phyloP scores from a whole-genome alignment of 2,329 filamentous ascomycete genomes.

The Lachnellula cervina region DNA sequence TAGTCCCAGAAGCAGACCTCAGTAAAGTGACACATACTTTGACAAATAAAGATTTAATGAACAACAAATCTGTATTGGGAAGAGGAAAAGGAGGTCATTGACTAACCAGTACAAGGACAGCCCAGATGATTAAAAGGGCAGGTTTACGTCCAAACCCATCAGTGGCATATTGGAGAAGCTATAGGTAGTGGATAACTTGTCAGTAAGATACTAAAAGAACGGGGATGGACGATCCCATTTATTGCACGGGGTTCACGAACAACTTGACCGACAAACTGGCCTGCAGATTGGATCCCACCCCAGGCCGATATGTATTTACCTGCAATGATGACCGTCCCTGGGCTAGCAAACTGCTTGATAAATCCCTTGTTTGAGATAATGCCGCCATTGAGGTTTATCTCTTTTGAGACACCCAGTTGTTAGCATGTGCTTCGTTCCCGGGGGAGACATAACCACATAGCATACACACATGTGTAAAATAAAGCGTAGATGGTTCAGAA shows the following conservation, averaged over 20 bases:
- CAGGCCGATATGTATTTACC: slow-evolving; percentile 24
- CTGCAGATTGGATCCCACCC: slow-evolving; percentile 19
- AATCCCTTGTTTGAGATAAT: slow-evolving; percentile 21
- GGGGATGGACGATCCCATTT: not conserved
- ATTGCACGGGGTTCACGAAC: slow-evolving; percentile 18
- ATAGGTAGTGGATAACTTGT: not conserved
- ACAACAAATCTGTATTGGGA: too few species aligned
- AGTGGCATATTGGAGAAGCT: slow-evolving; percentile 23
- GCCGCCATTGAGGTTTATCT: slow-evolving; percentile 26
- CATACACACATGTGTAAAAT: not conserved
- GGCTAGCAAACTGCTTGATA: slow-evolving; percentile 12
- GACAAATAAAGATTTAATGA: too few species aligned
- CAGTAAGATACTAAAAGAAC: not conserved
- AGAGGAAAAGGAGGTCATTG: too few species aligned
- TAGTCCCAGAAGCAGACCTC: not conserved
- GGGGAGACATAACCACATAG: too few species aligned
- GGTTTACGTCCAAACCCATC: slow-evolving; percentile 31
- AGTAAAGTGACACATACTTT: too few species aligned
- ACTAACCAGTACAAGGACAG: slow-evolving; percentile 26
- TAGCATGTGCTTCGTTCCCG: not conserved
- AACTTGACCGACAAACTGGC: slow-evolving; percentile 22
- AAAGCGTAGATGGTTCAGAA: not conserved
- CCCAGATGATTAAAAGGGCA: slow-evolving; percentile 32
- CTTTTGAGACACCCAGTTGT: not conserved
- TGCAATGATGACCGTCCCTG: slow-evolving; percentile 15